Base-by-base conservation (phyloP, 2,329 filamentous ascomycete genomes). In the Exophiala bonariae region DNA sequence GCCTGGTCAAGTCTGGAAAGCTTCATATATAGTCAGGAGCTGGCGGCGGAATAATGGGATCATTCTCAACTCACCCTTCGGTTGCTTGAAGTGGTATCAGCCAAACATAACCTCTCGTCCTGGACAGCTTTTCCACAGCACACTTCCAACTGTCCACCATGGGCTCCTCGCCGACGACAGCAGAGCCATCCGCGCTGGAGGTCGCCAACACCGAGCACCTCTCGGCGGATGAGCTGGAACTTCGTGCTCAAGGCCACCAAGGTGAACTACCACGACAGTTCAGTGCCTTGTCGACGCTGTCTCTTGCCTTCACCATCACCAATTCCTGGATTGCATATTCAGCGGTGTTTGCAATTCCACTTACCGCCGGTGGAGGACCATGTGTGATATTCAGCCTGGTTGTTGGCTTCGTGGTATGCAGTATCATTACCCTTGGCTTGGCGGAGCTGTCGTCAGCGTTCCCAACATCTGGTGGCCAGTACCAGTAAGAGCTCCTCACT, bases 251-350 rank as follows among this genome's bases (percentile, higher is more conserved):
- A 46, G 50, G 50, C 10, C 50, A 52, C 32, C 11, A 22, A n/a
- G 46, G 41, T 22, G 50, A 45, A 38, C 48, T 62, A 26, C 58
- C 55, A 14, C 52, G 55, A 9, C 51, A 52, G 19, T 61, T 61
- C 46, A 47, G 46, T 8, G 23, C 40, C 16, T 37, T 61, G 11
- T 62, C 62, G 1, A 55, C 57, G 7, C 34, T 63, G 22, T 54
- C 60, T 6, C 53, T 64, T 6, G 61, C 54, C 9, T 63, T 62
- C 37, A 60, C 50, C 31, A 63, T 65, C 35, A 64, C 62, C 6
- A 67, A 67, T 43, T 62, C 60, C 7, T 67, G 64, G 64, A 41
- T 63, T 9, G 63, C 56, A 3, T 66, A 63, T 39, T 49, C 57
- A 13, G 56, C 55, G 5, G 56, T 47, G 13, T 54, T 62, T 18